These are phyloP conservation scores for Bondarzewia mesenterica DNA, from an alignment of 1,284 basidiomycete species.

Conservation along the genomic window DNA sequence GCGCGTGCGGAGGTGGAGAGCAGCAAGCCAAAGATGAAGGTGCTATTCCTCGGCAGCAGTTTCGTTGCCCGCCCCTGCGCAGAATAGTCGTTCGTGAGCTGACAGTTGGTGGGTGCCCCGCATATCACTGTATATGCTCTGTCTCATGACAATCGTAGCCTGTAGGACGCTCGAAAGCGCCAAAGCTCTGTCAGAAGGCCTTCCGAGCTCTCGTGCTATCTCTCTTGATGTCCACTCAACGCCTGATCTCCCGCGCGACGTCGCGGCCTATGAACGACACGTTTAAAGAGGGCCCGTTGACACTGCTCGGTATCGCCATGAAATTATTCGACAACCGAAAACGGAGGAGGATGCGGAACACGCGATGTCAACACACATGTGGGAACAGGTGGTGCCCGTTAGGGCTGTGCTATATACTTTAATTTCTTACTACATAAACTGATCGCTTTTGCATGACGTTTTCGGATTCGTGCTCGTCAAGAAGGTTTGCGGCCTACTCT, in stretches of 20 bases:
- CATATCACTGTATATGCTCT: background rate
- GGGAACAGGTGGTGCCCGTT: no score
- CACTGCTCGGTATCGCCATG: no score
- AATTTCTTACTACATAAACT: no score
- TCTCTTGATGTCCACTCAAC: constrained; percentile 80
- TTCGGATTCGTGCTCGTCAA: no score
- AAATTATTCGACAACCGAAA: no score
- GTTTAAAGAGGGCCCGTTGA: no score
- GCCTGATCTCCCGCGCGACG: constrained; percentile 68
- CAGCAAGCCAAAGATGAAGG: constrained; percentile 49
- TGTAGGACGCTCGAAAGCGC: constrained; percentile 82
- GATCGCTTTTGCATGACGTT: no score
- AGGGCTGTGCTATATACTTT: no score
- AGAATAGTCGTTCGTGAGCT: constrained; percentile 87
- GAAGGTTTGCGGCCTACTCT: no score
- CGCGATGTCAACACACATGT: no score
- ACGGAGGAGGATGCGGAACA: no score
- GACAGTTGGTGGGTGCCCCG: constrained; percentile 56
- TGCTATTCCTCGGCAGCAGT: constrained; percentile 90
- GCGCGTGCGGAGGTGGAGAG: constrained; percentile 25
- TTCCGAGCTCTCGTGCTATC: constrained; percentile 66
- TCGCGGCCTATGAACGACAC: constrained; percentile 88
- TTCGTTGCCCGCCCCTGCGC: constrained; percentile 93
- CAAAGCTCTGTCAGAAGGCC: constrained; percentile 54
- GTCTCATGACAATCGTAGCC: constrained; percentile 33